Evolutionary conservation across 371 early-diverging fungal genomes (phyloP), one percentile per base, ranked within the genome.

Genomic region (Mortierella sp.): DNA sequence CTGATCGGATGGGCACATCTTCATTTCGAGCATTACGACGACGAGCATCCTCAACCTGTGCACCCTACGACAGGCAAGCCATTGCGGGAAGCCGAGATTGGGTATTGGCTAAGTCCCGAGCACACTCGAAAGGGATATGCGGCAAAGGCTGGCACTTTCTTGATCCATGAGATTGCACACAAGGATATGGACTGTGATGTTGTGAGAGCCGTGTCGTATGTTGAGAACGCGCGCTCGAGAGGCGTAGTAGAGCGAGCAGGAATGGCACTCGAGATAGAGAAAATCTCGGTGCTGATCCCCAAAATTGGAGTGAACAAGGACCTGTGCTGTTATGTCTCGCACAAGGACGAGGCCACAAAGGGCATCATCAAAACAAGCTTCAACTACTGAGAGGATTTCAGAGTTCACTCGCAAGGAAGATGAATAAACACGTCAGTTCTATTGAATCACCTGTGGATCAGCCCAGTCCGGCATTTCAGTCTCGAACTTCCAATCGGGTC

Each of bases 381-480:
- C 44, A 60, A 67, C 24, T 67, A 67, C 41, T 67, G n/a, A n/a
- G n/a, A 59, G 22, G 45, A 34, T 28, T 34, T 8, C 34, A n/a
- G n/a, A n/a, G n/a, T n/a, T n/a, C n/a, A n/a, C n/a, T n/a, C n/a
- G n/a, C n/a, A n/a, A n/a, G n/a, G 37, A 8, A 37, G 37, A 6
- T 6, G 37, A 37, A 13, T 37, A 37, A 6, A 37, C 8, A 37
- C 37, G 37, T 6, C 37, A n/a, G 46, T 17, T 43, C 59, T 73
- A 76, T 47, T 65, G 52, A 7, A 57, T 8, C 0, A 76, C 56
- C 0, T 14, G 19, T 17, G 77, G 69, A 10, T 65, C 59, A 0
- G 70, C 77, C 77, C 77, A 76, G 48, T 76, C 77, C n/a, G 77
- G 77, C 69, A 61, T 52, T 14, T 76, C 77, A 10, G 60, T 66